Evolutionary conservation across 345 rosid genomes (phyloP).

Genomic region (Eucalyptus pauciflora): DNA sequence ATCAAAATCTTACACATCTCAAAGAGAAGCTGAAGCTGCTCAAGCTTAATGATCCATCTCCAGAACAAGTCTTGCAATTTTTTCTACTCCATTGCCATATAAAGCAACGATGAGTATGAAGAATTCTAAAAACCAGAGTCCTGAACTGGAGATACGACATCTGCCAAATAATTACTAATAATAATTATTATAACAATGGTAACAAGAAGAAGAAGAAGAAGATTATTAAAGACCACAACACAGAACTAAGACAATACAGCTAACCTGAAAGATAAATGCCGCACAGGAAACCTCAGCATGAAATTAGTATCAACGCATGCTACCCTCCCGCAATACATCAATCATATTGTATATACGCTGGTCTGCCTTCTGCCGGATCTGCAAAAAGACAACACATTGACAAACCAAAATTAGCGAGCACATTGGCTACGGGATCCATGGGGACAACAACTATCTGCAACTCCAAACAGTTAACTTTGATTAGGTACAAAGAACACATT

Average conservation of each 20-base stretch:
- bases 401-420: neutral
- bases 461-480: neutral
- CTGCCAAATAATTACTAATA: neutral
- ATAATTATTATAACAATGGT: neutral
- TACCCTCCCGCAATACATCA: conserved; percentile 37
- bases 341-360: conserved; percentile 73
- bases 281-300: neutral
- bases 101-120: neutral
- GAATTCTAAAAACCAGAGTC: neutral
- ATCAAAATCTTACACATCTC: too few species aligned
- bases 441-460: neutral
- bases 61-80: neutral
- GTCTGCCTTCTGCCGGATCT: conserved; percentile 57
- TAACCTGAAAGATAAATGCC: neutral
- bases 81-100: neutral
- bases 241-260: neutral
- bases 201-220: neutral
- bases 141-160: neutral
- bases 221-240: neutral
- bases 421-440: neutral
- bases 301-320: neutral
- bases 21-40: too few species aligned
- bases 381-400: neutral
- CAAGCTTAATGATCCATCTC: neutral
- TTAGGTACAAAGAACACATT: neutral